Evolutionary conservation across 1,284 basidiomycete genomes (phyloP).

Genomic region (Rhodotorula sp.): DNA sequence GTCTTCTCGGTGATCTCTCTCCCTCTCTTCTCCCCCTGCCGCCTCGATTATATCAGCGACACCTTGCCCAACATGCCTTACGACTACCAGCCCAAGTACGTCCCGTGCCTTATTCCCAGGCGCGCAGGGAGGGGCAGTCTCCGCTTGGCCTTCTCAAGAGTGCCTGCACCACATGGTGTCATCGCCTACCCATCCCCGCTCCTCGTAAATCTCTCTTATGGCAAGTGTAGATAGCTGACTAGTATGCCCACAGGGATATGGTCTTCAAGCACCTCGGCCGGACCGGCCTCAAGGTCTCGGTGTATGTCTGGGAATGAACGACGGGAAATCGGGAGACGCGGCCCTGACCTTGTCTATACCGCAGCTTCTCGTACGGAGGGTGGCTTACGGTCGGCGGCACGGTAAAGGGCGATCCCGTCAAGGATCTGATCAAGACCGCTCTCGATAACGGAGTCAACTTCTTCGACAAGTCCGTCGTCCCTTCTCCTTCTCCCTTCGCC

Average conservation of each 20-base stretch:
- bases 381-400: slow-evolving; percentile 34
- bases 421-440: slow-evolving; percentile 54
- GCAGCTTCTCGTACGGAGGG: slow-evolving; percentile 27
- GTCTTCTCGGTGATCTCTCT: neutral
- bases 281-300: slow-evolving; percentile 28
- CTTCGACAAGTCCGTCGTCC: neutral
- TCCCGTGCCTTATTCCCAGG: neutral
- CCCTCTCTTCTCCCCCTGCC: neutral
- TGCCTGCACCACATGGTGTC: slow-evolving; percentile 1
- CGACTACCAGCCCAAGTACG: slow-evolving; percentile 22
- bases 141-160: neutral
- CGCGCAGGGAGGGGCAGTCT: neutral
- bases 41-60: neutral
- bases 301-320: neutral
- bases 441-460: slow-evolving; percentile 14
- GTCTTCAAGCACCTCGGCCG: slow-evolving; percentile 22
- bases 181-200: neutral
- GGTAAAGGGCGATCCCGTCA: slow-evolving; percentile 21
- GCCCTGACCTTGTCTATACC: neutral
- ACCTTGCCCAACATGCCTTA: slow-evolving; percentile 11
- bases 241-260: slow-evolving; percentile 19
- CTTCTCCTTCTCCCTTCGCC: slow-evolving; percentile 7
- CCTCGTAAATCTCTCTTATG: neutral
- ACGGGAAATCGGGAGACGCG: neutral
- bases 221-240: no score